A percentile compares a stretch with the other conserved stretches of the same genome.
Conservation (phyloP, 768 basidiomycete species). For the Lentinula detonsa region DNA sequence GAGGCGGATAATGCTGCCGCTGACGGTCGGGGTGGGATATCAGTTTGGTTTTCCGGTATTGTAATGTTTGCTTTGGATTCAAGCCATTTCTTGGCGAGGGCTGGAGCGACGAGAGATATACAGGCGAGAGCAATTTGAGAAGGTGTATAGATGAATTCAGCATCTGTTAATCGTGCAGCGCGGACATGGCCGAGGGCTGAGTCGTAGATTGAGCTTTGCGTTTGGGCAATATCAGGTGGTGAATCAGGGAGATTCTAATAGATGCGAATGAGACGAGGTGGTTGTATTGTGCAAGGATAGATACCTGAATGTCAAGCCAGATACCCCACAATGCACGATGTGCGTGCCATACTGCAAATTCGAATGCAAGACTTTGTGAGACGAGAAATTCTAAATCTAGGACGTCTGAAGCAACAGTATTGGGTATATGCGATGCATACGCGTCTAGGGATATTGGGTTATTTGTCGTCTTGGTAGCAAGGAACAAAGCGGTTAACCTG, state of each 20-base stretch:
- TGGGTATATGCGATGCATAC: constrained; percentile 80
- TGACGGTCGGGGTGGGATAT: constrained; percentile 15
- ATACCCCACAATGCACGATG: constrained; percentile 87
- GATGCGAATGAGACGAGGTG: background rate
- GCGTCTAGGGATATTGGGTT: constrained; percentile 82
- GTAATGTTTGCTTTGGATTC: constrained; percentile 27
- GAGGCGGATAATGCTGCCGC: constrained; percentile 27
- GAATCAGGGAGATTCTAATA: constrained; percentile 53
- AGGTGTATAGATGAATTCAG: constrained; percentile 86
- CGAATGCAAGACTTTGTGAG: constrained; percentile 89
- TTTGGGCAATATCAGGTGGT: constrained; percentile 38
- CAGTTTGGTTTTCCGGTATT: constrained; percentile 19
- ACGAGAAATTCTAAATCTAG: constrained; percentile 94
- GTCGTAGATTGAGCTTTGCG: constrained; percentile 46
- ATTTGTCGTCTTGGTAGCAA: constrained; percentile 98
- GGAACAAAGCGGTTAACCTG: constrained; percentile 93
- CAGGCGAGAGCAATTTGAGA: constrained; percentile 90
- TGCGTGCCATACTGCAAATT: constrained; percentile 91
- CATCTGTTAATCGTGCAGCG: constrained; percentile 83
- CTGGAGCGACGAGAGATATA: constrained; percentile 58
- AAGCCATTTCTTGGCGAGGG: constrained; percentile 58
- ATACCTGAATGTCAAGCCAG: constrained; percentile 82
- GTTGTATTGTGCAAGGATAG: background rate
- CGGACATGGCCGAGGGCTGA: constrained; percentile 61
- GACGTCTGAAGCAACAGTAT: constrained; percentile 75